Evolutionary conservation across 768 basidiomycete species (phyloP).

Genomic region (Royoungia palumana): DNA sequence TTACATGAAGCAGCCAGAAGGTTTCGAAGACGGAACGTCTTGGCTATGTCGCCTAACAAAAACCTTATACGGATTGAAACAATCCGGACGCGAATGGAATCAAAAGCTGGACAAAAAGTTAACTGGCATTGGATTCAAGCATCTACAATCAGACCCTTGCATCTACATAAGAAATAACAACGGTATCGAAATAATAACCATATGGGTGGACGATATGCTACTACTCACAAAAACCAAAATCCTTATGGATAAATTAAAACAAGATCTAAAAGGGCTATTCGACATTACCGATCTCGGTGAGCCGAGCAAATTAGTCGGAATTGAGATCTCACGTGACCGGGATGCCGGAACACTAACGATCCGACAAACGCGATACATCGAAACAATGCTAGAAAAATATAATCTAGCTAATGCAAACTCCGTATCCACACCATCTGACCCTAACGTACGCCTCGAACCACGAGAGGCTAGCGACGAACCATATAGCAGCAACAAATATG

Average conservation of each 20-base stretch:
- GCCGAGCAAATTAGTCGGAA: slow-evolving; percentile 19
- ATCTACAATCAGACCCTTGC: background rate
- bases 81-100: slow-evolving; percentile 31
- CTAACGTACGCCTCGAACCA: background rate
- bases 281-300: slow-evolving; percentile 13
- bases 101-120: slow-evolving; percentile 12
- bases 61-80: slow-evolving; percentile 31
- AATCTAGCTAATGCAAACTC: background rate
- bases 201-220: slow-evolving; percentile 13
- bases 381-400: background rate
- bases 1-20: slow-evolving; percentile 31
- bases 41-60: slow-evolving; percentile 19
- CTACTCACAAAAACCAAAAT: background rate
- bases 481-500: background rate
- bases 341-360: background rate
- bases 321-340: slow-evolving; percentile 3
- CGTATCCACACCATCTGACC: slow-evolving; percentile 1
- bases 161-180: background rate
- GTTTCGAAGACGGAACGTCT: slow-evolving; percentile 13
- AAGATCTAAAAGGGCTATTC: background rate
- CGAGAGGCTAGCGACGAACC: background rate
- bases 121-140: background rate
- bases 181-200: slow-evolving; percentile 16
- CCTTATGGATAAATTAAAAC: background rate
- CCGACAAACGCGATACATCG: slow-evolving; percentile 7